These are phyloP conservation scores for Sporothrix sp. DNA, from an alignment of 2,329 filamentous ascomycete genomes.

Conservation along the genomic window DNA sequence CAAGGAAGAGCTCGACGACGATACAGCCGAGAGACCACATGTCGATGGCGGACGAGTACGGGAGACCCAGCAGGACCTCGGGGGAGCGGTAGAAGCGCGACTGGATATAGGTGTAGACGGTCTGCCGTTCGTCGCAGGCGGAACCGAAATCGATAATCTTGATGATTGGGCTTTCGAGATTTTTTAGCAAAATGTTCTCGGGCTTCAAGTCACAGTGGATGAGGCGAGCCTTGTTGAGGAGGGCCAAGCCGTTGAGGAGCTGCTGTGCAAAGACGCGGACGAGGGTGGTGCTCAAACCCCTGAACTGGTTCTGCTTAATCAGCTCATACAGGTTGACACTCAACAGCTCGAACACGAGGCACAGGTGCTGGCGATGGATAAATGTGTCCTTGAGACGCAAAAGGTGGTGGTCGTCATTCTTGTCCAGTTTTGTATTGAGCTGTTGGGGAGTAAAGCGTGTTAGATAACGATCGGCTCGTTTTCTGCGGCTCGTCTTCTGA, in stretches of 20 bases:
- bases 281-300: slow-evolving; percentile 89
- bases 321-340: slow-evolving; percentile 97
- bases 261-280: slow-evolving; percentile 97
- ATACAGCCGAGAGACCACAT: slow-evolving; percentile 99
- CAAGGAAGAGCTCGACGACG: slow-evolving; percentile 93
- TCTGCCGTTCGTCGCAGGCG: slow-evolving; percentile 94
- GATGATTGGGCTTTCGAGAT: slow-evolving; percentile 97
- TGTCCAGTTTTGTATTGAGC: slow-evolving; percentile 98
- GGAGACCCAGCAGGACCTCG: slow-evolving; percentile 87
- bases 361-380: slow-evolving; percentile 94
- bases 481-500: too few species aligned
- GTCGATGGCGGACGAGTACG: slow-evolving; percentile 96
- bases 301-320: slow-evolving; percentile 99
- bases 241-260: slow-evolving; percentile 78
- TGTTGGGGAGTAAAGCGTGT: slow-evolving; percentile 26
- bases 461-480: too few species aligned
- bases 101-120: slow-evolving; percentile 98
- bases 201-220: slow-evolving; percentile 98
- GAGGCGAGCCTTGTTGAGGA: slow-evolving; percentile 90
- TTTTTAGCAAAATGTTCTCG: slow-evolving; percentile 95
- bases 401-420: slow-evolving; percentile 96
- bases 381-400: slow-evolving; percentile 94
- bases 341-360: slow-evolving; percentile 88
- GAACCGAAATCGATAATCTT: slow-evolving; percentile 99
- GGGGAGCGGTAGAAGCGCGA: slow-evolving; percentile 96